phyloP scores from a whole-genome alignment of 2,329 filamentous ascomycete species.

The Fonsecaea monophora region DNA sequence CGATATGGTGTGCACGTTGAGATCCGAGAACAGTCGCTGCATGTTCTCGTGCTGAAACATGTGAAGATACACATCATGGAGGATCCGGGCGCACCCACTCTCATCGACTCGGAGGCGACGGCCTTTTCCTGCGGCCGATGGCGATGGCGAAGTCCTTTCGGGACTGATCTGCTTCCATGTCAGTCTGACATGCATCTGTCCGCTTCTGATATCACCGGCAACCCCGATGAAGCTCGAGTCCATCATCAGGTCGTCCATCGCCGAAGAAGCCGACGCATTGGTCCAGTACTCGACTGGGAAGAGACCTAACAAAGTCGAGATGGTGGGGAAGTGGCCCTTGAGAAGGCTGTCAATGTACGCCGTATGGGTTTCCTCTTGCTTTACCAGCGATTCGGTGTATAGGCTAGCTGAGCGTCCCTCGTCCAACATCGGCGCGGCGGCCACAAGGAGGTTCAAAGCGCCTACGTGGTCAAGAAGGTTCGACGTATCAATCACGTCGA shows the following conservation, averaged over 20 bases:
- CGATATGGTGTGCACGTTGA: conserved; percentile 11
- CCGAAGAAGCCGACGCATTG: conserved; percentile 43
- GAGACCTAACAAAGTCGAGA: conserved; percentile 61
- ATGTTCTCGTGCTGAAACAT: conserved; percentile 56
- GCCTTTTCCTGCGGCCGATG: conserved; percentile 6
- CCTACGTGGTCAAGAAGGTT: conserved; percentile 56
- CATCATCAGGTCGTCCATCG: conserved; percentile 13
- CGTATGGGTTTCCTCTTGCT: conserved; percentile 42
- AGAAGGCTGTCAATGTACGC: conserved; percentile 53
- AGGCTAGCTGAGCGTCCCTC: conserved; percentile 54
- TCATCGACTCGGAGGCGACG: conserved; percentile 5
- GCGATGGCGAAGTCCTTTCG: not conserved
- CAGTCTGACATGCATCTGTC: conserved; percentile 30
- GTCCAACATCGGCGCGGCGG: conserved; percentile 58
- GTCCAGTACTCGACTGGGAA: conserved; percentile 59
- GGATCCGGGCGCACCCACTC: conserved; percentile 32
- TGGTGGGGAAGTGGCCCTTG: conserved; percentile 54
- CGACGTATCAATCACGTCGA: conserved; percentile 65
- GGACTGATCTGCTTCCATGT: conserved; percentile 32
- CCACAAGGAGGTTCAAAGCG: conserved; percentile 54
- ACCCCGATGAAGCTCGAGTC: conserved; percentile 6
- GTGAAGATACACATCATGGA: conserved; percentile 53
- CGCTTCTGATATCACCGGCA: conserved; percentile 37
- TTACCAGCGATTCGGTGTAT: conserved; percentile 57
- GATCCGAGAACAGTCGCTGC: conserved; percentile 19